Evolutionary conservation across 805 yeast species (phyloP).

Genomic region (Wickerhamomyces rabaulensis): DNA sequence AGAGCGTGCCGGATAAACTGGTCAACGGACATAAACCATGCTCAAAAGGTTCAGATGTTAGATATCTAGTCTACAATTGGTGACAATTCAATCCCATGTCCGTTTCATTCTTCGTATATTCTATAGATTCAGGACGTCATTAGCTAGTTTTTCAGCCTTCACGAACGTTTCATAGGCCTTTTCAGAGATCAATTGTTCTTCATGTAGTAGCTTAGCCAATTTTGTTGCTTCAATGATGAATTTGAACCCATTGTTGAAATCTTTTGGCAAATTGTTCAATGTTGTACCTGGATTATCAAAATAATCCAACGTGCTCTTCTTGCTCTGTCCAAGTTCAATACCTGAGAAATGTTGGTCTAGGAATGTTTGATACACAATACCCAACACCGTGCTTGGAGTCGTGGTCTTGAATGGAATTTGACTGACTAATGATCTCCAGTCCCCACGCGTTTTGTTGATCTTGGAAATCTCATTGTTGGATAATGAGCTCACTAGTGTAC

Average conservation of each 20-base stretch:
- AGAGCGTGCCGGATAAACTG: too few relatives aligned
- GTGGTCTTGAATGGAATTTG: conserved; percentile 57
- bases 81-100: background rate
- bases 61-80: too few relatives aligned
- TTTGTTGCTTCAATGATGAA: conserved; percentile 6
- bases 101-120: background rate
- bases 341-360: conserved; percentile 14
- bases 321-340: background rate
- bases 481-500: conserved; percentile 44
- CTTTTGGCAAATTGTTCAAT: conserved; percentile 4
- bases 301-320: background rate
- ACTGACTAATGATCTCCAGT: conserved; percentile 55
- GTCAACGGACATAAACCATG: too few relatives aligned
- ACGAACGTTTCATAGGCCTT: conserved; percentile 1
- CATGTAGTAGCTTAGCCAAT: conserved; percentile 2
- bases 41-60: too few relatives aligned
- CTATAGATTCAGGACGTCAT: background rate
- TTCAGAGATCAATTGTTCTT: conserved; percentile 2
- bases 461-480: conserved; percentile 58
- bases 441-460: conserved; percentile 34
- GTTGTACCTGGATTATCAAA: conserved; percentile 4
- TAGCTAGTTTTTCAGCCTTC: conserved; percentile 4
- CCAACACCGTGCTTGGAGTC: conserved; percentile 58
- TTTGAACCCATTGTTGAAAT: conserved; percentile 6
- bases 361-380: conserved; percentile 48